Evolutionary conservation across 768 basidiomycete species (phyloP).

Genomic region (Ramaria sp.): DNA sequence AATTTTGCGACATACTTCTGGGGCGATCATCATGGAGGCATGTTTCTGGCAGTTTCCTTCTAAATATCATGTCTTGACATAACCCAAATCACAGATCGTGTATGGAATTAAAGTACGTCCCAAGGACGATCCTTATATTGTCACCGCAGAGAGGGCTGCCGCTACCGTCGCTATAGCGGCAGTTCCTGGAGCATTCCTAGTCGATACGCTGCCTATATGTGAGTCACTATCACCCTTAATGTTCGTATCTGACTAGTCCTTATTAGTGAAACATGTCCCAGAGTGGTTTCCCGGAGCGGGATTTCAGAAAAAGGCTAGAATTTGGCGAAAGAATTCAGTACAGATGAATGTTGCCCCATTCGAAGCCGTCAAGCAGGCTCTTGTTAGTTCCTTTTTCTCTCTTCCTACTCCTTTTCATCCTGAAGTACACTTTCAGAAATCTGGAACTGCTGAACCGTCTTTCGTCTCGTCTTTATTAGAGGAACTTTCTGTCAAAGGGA

Average conservation of each 20-base stretch:
- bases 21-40: conserved; percentile 8
- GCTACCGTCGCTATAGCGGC: conserved; percentile 18
- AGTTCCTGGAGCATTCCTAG: conserved; percentile 22
- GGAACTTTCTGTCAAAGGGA: background rate
- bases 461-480: conserved; percentile 13
- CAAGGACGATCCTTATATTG: conserved; percentile 26
- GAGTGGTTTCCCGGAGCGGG: conserved; percentile 19
- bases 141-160: conserved; percentile 19
- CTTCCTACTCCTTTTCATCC: background rate
- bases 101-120: conserved; percentile 30
- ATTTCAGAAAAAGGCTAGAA: conserved; percentile 16
- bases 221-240: background rate
- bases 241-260: background rate
- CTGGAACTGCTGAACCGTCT: conserved; percentile 18
- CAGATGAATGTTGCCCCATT: conserved; percentile 41
- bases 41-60: background rate
- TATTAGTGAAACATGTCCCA: conserved; percentile 16
- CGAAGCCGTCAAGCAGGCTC: conserved; percentile 23
- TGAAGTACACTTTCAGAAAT: conserved; percentile 8
- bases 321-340: conserved; percentile 36
- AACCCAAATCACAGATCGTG: conserved; percentile 13
- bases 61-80: too few relatives aligned
- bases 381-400: conserved; percentile 19
- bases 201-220: conserved; percentile 16
- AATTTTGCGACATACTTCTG: background rate